Evolutionary conservation across 2,329 filamentous ascomycete species (phyloP), one percentile per base, ranked within the genome.

Genomic region (Fusarium papillatum): DNA sequence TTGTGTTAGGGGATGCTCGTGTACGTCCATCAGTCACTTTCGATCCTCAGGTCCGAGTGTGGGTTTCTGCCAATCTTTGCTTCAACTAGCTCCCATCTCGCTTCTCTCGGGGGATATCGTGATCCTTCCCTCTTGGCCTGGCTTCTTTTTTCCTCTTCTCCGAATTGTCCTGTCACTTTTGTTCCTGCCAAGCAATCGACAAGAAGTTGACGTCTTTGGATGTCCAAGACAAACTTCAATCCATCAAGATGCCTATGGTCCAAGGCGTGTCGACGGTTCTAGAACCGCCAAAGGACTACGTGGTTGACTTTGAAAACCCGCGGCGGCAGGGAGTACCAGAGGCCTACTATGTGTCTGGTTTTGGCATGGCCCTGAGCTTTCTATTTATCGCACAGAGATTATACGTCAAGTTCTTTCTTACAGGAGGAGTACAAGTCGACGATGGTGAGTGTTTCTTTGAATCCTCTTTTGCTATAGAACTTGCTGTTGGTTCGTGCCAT

Each of bases 221-320:
- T 71, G 43, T 36, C 8, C 11, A 26, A 22, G 17, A 9, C 29
- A n/a, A n/a, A 14, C 19, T 38, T 26, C 17, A 13, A 36, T 4
- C 26, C 17, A n/a, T 46, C 61, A 73, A 72, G 7, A 79, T 79
- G 75, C 55, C 73, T 13, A 24, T 70, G 9, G 64, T 78, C 24
- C 61, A 78, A 43, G 78, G 75, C 26, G 62, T 77, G 1, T 34
- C 36, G 17, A 68, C 70, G 26, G 71, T 79, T 19, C 36, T 79
- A 13, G 64, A 67, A 14, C 75, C 82, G 1, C 83, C 83, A 5
- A 69, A 75, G 9, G 82, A 76, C 38, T 85, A 84, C 65, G 76
- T 78, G 11, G 80, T 84, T 29, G 75, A 85, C 61, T 83, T 85
- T 53, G 80, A 80, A 3, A 74, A 84, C 48, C 83, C 83, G 3